Conservation (phyloP, 106 monocot genomes). For the Ottelia alismoides region DNA sequence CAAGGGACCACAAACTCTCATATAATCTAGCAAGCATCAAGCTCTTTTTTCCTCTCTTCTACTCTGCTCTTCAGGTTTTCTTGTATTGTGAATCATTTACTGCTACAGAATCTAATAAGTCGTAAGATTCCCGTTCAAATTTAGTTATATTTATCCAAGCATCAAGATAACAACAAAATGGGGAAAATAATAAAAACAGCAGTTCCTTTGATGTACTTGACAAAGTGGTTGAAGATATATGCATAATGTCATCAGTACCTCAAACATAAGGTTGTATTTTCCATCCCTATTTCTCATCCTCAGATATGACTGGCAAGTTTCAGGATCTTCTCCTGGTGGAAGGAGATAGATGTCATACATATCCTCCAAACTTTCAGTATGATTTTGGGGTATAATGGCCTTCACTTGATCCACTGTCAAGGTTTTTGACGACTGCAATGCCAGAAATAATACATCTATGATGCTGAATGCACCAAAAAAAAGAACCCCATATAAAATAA, state of each 20-base stretch:
- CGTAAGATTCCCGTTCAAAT: no score
- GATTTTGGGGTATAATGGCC: constrained; percentile 50
- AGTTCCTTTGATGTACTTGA: no score
- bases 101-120: no score
- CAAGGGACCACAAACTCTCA: no score
- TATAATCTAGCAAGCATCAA: no score
- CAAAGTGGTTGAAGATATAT: no score
- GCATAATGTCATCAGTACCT: constrained; percentile 38
- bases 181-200: no score
- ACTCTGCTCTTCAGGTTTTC: no score
- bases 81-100: no score
- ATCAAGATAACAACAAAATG: no score
- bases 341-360: constrained; percentile 96
- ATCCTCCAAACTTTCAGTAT: constrained; percentile 73
- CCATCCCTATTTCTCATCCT: constrained; percentile 99
- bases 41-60: no score
- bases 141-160: no score
- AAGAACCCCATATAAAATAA: neutral
- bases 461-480: neutral
- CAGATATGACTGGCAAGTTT: constrained; percentile 93
- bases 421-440: constrained; percentile 56
- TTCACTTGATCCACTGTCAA: constrained; percentile 61
- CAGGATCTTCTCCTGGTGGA: constrained; percentile 98
- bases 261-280: constrained; percentile 99
- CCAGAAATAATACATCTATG: constrained; percentile 9